phyloP scores from a whole-genome alignment of 108 stramenopile species.

The Conticribra guillardii region DNA sequence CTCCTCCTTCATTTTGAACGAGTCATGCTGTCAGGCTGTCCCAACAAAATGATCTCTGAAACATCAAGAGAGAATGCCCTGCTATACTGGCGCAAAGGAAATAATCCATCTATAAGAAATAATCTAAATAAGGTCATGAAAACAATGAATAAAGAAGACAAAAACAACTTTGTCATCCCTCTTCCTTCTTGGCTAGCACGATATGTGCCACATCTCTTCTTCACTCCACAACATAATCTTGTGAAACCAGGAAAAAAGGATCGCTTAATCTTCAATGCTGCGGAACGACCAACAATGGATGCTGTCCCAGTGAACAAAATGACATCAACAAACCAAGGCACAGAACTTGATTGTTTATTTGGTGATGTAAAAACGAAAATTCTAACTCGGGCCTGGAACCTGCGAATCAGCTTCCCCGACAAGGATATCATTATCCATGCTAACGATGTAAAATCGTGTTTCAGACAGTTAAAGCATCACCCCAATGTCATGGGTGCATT shows the following conservation, averaged over 20 bases:
- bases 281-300: background rate
- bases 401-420: background rate
- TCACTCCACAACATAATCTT: constrained; percentile 13
- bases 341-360: background rate
- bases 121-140: background rate
- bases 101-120: background rate
- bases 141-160: constrained; percentile 14
- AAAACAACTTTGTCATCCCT: constrained; percentile 9
- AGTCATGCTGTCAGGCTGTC: background rate
- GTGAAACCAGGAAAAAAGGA: constrained; percentile 9
- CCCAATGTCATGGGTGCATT: constrained; percentile 2
- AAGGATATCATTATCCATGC: background rate
- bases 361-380: background rate
- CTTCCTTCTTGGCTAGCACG: constrained; percentile 5
- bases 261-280: background rate
- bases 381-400: background rate
- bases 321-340: background rate
- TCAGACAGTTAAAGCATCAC: background rate
- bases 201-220: constrained; percentile 7
- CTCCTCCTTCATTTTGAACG: background rate
- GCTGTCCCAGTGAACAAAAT: background rate
- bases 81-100: constrained; percentile 3
- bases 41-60: background rate
- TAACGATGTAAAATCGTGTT: background rate
- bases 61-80: background rate